Evolutionary conservation across 768 basidiomycete genomes (phyloP).

Genomic region (Mycena capillaripes): DNA sequence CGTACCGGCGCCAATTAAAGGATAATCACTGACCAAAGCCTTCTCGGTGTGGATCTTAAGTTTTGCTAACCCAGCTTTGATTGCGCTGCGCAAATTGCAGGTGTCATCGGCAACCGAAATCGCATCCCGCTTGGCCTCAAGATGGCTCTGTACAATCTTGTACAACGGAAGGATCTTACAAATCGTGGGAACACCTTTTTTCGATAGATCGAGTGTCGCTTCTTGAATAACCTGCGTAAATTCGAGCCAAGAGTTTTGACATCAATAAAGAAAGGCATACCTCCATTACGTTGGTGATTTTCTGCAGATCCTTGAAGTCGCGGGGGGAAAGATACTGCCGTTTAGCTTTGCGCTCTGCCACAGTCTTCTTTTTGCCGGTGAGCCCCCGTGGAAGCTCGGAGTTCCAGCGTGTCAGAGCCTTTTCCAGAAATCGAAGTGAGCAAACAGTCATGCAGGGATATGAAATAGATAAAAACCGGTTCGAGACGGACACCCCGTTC

Average conservation of each 20-base stretch:
- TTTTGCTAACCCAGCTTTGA: neutral
- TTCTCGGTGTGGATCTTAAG: conserved; percentile 3
- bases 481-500: neutral
- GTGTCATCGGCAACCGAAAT: neutral
- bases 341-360: neutral
- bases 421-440: neutral
- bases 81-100: neutral
- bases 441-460: too few species aligned
- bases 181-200: conserved; percentile 22
- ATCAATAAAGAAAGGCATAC: neutral
- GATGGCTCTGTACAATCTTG: conserved; percentile 2
- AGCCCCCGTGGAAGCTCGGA: neutral
- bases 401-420: conserved; percentile 14
- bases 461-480: neutral
- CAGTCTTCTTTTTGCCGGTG: conserved; percentile 7
- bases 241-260: neutral
- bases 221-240: conserved; percentile 2
- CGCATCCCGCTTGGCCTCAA: neutral
- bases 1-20: neutral
- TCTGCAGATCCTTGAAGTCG: conserved; percentile 1
- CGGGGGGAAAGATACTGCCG: neutral
- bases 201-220: conserved; percentile 15
- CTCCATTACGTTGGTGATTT: neutral
- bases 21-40: neutral
- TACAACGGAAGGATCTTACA: conserved; percentile 20